Evolutionary conservation across 2,329 filamentous ascomycete species (phyloP), one percentile per base, ranked within the genome.

Genomic region (Bipolaris sorokiniana): DNA sequence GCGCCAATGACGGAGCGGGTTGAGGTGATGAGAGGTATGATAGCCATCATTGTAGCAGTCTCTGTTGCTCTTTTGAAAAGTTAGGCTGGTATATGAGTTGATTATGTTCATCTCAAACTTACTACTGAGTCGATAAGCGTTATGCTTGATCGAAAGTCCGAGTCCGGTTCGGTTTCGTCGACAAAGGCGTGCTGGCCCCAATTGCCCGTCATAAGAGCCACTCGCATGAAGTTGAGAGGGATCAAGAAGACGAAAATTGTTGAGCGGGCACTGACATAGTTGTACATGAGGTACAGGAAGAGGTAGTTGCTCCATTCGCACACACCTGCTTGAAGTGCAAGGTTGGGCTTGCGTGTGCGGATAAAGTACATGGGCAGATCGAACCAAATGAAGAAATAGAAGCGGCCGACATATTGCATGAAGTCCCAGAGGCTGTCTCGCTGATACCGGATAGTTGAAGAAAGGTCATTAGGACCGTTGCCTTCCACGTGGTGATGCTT

Each of bases 151-250:
- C 90, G 82, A 67, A 88, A 93, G 70, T 94, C 90, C 0, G 89
- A 92, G 67, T 90, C 85, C 0, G 90, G 90, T 64, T 91, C 87
- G 11, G 86, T 79, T 18, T 88, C 84, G 66, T 94, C 90, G 6
- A 94, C 90, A 62, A 94, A 88, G 1, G 90, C 90, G 72, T 94
- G 90, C 72, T 94, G 90, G 3, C 89, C 90, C 89, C 90, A 94
- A 71, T 94, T 94, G 1, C 90, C 90, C 7, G 90, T 82, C 90
- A 93, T 94, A 61, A 94, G 75, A 0, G 87, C 90, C 16, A 91
- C 65, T 0, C 90, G 83, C 75, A 93, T 82, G 28, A 89, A 74
- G 2, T 84, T 63, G 18, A 93, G 80, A 0, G 90, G 90, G 1
- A 92, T 70, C 1, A 92, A 66, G 26, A 91, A 83, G 0, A 86